Percentiles rank a stretch among this genome's conserved stretches.
Evolutionary conservation across 2,329 filamentous ascomycete species (phyloP).

Genomic region (Sporothrix dimorphospora): DNA sequence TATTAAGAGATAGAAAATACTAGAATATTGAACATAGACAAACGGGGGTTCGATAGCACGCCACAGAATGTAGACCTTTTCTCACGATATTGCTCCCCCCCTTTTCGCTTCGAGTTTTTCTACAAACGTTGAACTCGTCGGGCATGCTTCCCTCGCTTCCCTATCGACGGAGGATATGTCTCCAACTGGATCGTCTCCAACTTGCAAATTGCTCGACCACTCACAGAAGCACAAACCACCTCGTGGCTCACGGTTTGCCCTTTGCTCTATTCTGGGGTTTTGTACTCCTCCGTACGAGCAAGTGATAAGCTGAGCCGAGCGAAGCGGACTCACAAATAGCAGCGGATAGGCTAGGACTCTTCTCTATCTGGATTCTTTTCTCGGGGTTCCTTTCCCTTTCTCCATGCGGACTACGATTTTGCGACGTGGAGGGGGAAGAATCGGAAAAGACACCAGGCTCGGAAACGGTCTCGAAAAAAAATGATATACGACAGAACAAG

Average conservation of each 20-base stretch:
- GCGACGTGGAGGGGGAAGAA: background rate
- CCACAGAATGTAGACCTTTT: background rate
- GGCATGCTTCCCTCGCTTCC: background rate
- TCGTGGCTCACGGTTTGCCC: background rate
- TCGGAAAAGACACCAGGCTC: background rate
- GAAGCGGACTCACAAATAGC: background rate
- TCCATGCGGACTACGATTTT: background rate
- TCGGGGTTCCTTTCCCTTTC: background rate
- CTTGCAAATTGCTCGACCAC: conserved; percentile 3
- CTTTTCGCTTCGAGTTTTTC: background rate
- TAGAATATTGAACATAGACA: no score
- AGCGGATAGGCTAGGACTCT: background rate
- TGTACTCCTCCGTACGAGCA: background rate
- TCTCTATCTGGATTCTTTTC: background rate
- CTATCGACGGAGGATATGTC: background rate
- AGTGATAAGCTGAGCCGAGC: conserved; percentile 14
- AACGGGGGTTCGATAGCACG: background rate
- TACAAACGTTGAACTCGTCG: background rate
- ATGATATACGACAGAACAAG: conserved; percentile 19
- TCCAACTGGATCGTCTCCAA: background rate
- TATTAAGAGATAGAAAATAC: background rate
- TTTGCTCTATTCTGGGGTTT: background rate
- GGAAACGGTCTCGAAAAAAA: background rate
- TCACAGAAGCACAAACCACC: conserved; percentile 10
- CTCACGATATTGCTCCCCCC: no score